phyloP scores from a whole-genome alignment of 805 yeast genomes.

The Candida maesae region DNA sequence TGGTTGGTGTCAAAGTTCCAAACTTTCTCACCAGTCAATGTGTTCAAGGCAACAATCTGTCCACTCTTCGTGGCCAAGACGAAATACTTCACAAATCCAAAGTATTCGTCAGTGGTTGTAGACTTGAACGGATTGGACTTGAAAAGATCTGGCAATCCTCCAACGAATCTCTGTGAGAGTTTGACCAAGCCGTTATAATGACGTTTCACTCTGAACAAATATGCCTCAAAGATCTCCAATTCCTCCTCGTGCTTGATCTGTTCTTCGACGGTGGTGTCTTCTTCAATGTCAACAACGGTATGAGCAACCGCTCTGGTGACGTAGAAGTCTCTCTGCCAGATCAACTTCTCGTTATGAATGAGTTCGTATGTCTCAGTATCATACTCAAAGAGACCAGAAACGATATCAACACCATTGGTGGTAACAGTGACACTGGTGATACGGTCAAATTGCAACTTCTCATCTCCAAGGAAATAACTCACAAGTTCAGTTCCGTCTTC shows the following conservation, averaged over 20 bases:
- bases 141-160: conserved; percentile 9
- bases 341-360: conserved; percentile 9
- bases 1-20: conserved; percentile 37
- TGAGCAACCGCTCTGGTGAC: conserved; percentile 35
- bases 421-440: conserved; percentile 6
- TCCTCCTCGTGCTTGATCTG: conserved; percentile 32
- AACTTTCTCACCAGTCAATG: conserved; percentile 33
- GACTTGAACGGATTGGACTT: conserved; percentile 1
- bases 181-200: conserved; percentile 22
- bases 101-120: conserved; percentile 27
- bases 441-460: conserved; percentile 12
- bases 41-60: conserved; percentile 40
- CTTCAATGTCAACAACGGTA: conserved; percentile 26
- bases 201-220: conserved; percentile 29
- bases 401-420: conserved; percentile 16
- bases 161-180: conserved; percentile 11
- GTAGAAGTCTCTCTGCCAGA: conserved; percentile 45
- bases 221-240: conserved; percentile 29
- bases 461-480: conserved; percentile 17
- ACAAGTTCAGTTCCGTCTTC: conserved; percentile 25
- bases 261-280: conserved; percentile 23
- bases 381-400: conserved; percentile 15
- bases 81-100: conserved; percentile 45
- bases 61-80: conserved; percentile 39
- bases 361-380: conserved; percentile 10